Evolutionary conservation across 2,329 filamentous ascomycete species (phyloP), one percentile per base, ranked within the genome.

Genomic region (Ceratocystis cubensis): DNA sequence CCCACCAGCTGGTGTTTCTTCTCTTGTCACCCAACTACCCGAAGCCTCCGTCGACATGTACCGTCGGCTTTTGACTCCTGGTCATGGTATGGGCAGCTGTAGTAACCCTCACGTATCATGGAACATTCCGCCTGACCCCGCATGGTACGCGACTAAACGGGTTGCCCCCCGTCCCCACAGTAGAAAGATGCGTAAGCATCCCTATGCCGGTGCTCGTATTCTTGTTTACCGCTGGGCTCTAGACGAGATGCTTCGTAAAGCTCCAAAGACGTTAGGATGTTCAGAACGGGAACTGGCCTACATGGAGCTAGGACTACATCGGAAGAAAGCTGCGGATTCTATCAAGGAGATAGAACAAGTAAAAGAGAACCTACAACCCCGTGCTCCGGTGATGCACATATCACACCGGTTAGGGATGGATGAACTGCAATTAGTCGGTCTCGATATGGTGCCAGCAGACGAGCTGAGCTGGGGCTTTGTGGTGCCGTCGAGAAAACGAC

Each of bases 141-240:
- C 20, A 15, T 65, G 64, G 64, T 65, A 65, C 33, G 33, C 64
- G 3, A n/a, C 44, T 25, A 65, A 65, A 10, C 56, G 61, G 33
- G 45, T 10, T 15, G 10, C 22, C 20, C 22, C 41, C 25, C 17
- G 10, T 13, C 1, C 15, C 1, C n/a, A 50, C 28, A 10, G 37
- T 22, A 61, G 22, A 6, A 50, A 50, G 53, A 61, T 61, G 64
- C 64, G 64, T 7, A 65, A 65, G 5, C 6, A 33, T 25, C 6
- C 53, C 5, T 50, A 65, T 53, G 8, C 53, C 2, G 64, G 64
- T 10, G 64, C 64, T 8, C 41, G 17, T 3, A 65, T 65, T 46
- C 45, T 65, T 20, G 64, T 45, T 10, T 30, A 22, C 7, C 64
- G 64, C 25, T 65, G 64, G 64, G 57, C 30, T 10, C 44, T 65